These are phyloP conservation scores for Plasmodium knowlesi DNA, from an alignment of 169 alveolate genomes.

Conservation along the genomic window DNA sequence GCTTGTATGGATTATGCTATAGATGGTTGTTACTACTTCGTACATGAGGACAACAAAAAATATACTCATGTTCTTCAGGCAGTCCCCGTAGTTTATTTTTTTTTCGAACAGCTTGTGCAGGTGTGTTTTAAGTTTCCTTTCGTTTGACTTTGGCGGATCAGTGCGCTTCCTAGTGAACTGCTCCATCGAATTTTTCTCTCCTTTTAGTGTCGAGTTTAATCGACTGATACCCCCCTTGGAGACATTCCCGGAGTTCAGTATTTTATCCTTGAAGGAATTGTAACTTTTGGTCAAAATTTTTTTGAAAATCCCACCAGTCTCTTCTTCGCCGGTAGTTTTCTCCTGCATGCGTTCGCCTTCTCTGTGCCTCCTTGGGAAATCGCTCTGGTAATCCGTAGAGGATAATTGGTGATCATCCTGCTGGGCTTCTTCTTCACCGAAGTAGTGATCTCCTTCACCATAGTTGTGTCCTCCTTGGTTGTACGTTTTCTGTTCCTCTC, in stretches of 20 bases:
- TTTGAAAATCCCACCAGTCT: slow-evolving; percentile 25
- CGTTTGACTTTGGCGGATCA: not conserved
- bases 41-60: slow-evolving; percentile 28
- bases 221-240: no score
- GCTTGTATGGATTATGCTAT: slow-evolving; percentile 32
- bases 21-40: slow-evolving; percentile 38
- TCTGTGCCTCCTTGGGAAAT: not conserved
- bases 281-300: slow-evolving; percentile 60
- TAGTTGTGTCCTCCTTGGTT: not conserved
- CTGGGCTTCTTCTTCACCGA: not conserved
- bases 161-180: not conserved
- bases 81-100: slow-evolving; percentile 39
- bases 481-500: not conserved
- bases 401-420: not conserved
- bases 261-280: slow-evolving; percentile 40
- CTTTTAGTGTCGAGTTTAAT: not conserved
- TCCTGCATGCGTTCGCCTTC: not conserved
- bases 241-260: not conserved
- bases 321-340: not conserved
- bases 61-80: slow-evolving; percentile 45
- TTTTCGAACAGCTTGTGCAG: slow-evolving; percentile 29
- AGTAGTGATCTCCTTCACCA: not conserved
- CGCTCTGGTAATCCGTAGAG: not conserved
- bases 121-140: not conserved
- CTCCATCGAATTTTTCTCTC: not conserved